Evolutionary conservation across 2,329 filamentous ascomycete species (phyloP).

Genomic region (Atkinsonella texensis): DNA sequence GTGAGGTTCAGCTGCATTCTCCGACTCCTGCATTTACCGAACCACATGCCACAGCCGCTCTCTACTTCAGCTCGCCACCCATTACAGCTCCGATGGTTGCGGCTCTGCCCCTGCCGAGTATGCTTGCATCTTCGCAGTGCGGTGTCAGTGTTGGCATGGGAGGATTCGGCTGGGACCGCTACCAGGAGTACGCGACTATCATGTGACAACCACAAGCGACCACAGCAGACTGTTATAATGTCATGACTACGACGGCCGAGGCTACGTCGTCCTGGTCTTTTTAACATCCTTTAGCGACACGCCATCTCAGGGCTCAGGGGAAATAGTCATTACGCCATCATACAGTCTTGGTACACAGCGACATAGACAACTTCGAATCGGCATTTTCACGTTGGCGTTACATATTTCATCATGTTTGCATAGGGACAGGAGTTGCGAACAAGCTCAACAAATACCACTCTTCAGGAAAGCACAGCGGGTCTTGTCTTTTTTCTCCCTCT

Average conservation of each 20-base stretch:
- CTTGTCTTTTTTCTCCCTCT: slow-evolving; percentile 19
- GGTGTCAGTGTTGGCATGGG: slow-evolving; percentile 62
- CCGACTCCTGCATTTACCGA: slow-evolving; percentile 66
- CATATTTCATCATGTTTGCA: slow-evolving; percentile 21
- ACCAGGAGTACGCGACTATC: slow-evolving; percentile 72
- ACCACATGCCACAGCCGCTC: slow-evolving; percentile 58
- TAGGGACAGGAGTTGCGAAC: slow-evolving; percentile 28
- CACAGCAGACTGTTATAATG: slow-evolving; percentile 34
- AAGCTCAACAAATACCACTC: slow-evolving; percentile 25
- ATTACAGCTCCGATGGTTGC: slow-evolving; percentile 58
- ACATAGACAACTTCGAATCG: slow-evolving; percentile 24
- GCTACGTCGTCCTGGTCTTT: slow-evolving; percentile 10
- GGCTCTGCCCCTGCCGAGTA: slow-evolving; percentile 71
- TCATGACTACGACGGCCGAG: slow-evolving; percentile 26
- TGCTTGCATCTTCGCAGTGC: slow-evolving; percentile 67
- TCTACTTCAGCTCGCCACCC: slow-evolving; percentile 72
- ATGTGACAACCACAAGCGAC: slow-evolving; percentile 61
- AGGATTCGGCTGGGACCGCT: slow-evolving; percentile 74
- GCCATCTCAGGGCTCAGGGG: not conserved
- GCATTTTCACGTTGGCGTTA: slow-evolving; percentile 24
- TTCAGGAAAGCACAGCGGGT: slow-evolving; percentile 13
- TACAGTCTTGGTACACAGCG: slow-evolving; percentile 22
- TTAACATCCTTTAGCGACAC: slow-evolving; percentile 15
- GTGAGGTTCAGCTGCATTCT: slow-evolving; percentile 63
- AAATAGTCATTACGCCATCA: not conserved